Evolutionary conservation across 257 asterid genomes (phyloP).

Genomic region (Misopates orontium): DNA sequence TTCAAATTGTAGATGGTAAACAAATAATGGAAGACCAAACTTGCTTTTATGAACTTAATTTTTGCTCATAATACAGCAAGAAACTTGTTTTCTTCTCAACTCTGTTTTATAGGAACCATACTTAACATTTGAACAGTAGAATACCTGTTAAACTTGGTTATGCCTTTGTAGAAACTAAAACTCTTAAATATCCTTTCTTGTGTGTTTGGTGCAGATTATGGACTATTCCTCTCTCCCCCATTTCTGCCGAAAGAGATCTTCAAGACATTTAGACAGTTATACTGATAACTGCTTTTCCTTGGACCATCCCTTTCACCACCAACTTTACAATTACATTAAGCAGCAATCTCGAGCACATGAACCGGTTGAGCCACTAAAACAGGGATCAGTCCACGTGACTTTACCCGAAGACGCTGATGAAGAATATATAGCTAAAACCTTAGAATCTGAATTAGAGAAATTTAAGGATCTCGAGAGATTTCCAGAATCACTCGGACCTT

Average conservation of each 20-base stretch:
- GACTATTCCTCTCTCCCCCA: slow-evolving; percentile 75
- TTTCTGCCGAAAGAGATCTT: slow-evolving; percentile 59
- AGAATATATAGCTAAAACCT: slow-evolving; percentile 52
- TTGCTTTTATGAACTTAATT: too few species aligned
- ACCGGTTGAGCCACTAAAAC: slow-evolving; percentile 41
- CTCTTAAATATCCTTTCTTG: not conserved
- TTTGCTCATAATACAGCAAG: too few species aligned
- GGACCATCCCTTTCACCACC: slow-evolving; percentile 77
- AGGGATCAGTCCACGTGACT: slow-evolving; percentile 71
- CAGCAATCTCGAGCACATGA: slow-evolving; percentile 39
- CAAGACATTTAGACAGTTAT: slow-evolving; percentile 33
- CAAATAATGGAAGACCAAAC: too few species aligned
- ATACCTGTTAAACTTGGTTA: too few species aligned
- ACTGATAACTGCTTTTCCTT: slow-evolving; percentile 52
- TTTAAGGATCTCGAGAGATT: slow-evolving; percentile 38
- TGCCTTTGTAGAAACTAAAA: too few species aligned
- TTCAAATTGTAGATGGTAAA: not conserved
- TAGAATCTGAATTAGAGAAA: slow-evolving; percentile 61
- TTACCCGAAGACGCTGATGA: slow-evolving; percentile 58
- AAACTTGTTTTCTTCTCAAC: too few species aligned
- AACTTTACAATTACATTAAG: slow-evolving; percentile 56
- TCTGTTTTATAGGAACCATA: too few species aligned
- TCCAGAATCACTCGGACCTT: slow-evolving; percentile 38
- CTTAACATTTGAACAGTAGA: too few species aligned
- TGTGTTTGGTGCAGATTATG: slow-evolving; percentile 57